Conservation (phyloP, 176 grass and related monocot species). For the Triticum dicoccoides region DNA sequence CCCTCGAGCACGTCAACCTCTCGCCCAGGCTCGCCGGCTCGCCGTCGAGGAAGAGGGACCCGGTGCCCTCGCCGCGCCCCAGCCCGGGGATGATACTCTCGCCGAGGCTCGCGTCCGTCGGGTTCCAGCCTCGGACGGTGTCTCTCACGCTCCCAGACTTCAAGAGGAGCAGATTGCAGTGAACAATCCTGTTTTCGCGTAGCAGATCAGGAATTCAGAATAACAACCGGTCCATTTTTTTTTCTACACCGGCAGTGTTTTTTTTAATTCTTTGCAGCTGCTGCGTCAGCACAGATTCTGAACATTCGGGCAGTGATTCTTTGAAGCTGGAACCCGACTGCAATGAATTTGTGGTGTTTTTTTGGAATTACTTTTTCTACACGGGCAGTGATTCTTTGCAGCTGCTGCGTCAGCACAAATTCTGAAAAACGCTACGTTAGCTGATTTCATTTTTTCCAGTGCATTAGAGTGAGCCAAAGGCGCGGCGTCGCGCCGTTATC, state of each 20-base stretch:
- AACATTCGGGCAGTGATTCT: neutral
- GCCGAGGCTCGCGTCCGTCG: slow-evolving; percentile 60
- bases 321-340: neutral
- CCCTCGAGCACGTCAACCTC: slow-evolving; percentile 94
- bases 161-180: slow-evolving; percentile 59
- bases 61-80: slow-evolving; percentile 84
- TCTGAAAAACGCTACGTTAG: neutral
- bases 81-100: slow-evolving; percentile 70
- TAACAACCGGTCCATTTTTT: slow-evolving; percentile 9
- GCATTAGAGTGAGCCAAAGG: too few relatives aligned
- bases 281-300: neutral
- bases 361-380: neutral
- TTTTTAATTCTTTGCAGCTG: slow-evolving; percentile 3
- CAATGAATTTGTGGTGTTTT: too few relatives aligned
- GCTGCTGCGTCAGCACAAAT: neutral
- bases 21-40: slow-evolving; percentile 55
- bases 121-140: slow-evolving; percentile 45
- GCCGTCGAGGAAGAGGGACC: slow-evolving; percentile 56
- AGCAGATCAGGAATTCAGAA: neutral
- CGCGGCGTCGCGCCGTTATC: too few relatives aligned
- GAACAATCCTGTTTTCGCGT: neutral
- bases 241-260: neutral
- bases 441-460: neutral
- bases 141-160: slow-evolving; percentile 56
- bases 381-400: neutral